phyloP scores from a whole-genome alignment of 2,329 filamentous ascomycete genomes.

The Chrysosporium queenslandicum region DNA sequence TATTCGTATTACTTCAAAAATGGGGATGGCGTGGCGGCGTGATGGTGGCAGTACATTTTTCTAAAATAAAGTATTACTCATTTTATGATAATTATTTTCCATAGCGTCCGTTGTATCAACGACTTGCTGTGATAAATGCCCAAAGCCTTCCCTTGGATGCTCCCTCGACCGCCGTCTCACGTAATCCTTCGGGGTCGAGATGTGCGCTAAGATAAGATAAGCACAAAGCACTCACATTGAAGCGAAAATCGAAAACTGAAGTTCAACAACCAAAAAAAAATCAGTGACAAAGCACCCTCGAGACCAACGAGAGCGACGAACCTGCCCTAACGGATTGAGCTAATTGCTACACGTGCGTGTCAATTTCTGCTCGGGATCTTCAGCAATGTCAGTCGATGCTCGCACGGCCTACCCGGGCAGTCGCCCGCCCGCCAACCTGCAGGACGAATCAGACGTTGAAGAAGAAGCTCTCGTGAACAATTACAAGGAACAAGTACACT shows the following conservation, averaged over 20 bases:
- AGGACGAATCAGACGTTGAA: conserved; percentile 86
- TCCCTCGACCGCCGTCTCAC: too few relatives aligned
- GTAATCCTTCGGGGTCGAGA: conserved; percentile 11
- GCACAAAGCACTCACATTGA: conserved; percentile 28
- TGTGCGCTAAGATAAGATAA: conserved; percentile 36
- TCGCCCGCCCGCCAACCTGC: conserved; percentile 36
- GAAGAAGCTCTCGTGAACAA: conserved; percentile 93
- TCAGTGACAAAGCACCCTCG: conserved; percentile 1
- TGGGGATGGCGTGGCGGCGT: not conserved
- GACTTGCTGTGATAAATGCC: too few relatives aligned
- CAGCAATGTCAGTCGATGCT: conserved; percentile 38
- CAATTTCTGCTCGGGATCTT: not conserved
- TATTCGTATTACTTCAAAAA: not conserved
- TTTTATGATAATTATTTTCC: not conserved
- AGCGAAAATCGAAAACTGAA: conserved; percentile 30
- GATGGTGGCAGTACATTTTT: not conserved
- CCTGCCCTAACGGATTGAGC: not conserved
- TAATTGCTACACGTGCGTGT: not conserved
- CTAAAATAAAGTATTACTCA: not conserved
- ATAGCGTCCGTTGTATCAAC: too few relatives aligned
- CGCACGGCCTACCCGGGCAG: conserved; percentile 28
- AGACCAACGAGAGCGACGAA: not conserved
- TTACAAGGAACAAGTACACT: conserved; percentile 93
- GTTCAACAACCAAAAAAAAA: conserved; percentile 11
- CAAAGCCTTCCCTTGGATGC: too few relatives aligned